These are phyloP conservation scores for Aspergillus sp. DNA, from an alignment of 2,329 filamentous ascomycete species.

Conservation along the genomic window DNA sequence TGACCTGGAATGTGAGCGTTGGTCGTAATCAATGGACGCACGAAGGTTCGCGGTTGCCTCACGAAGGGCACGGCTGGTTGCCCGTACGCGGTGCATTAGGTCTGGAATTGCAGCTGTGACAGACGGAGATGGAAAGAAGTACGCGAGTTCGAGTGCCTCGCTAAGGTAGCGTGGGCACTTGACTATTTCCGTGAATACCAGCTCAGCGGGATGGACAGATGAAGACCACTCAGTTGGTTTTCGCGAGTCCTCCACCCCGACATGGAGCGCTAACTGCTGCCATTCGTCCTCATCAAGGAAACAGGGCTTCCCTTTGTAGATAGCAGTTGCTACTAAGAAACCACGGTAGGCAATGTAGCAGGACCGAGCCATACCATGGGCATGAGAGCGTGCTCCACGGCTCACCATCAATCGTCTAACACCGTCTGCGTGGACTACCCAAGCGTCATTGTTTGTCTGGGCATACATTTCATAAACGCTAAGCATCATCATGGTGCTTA, in stretches of 20 bases:
- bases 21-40: neutral
- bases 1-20: neutral
- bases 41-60: neutral
- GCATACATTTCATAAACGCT: slow-evolving; percentile 43
- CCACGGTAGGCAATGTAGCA: slow-evolving; percentile 40
- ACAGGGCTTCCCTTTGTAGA: slow-evolving; percentile 33
- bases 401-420: slow-evolving; percentile 36
- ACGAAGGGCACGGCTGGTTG: neutral
- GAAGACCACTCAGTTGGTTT: slow-evolving; percentile 7
- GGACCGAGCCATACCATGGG: slow-evolving; percentile 31
- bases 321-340: slow-evolving; percentile 36
- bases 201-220: slow-evolving; percentile 3
- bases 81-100: slow-evolving; percentile 1
- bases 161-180: slow-evolving; percentile 31
- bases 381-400: slow-evolving; percentile 31
- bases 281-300: slow-evolving; percentile 37
- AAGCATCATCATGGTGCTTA: slow-evolving; percentile 38
- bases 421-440: slow-evolving; percentile 39
- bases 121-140: neutral
- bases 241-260: slow-evolving; percentile 25
- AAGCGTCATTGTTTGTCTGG: slow-evolving; percentile 35
- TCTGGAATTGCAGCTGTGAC: slow-evolving; percentile 5
- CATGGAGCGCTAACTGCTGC: slow-evolving; percentile 25
- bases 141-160: slow-evolving; percentile 14
- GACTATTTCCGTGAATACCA: slow-evolving; percentile 27